phyloP scores from a whole-genome alignment of 202 grass and related monocot genomes.

The Schoenoplectus tabernaemontani region DNA sequence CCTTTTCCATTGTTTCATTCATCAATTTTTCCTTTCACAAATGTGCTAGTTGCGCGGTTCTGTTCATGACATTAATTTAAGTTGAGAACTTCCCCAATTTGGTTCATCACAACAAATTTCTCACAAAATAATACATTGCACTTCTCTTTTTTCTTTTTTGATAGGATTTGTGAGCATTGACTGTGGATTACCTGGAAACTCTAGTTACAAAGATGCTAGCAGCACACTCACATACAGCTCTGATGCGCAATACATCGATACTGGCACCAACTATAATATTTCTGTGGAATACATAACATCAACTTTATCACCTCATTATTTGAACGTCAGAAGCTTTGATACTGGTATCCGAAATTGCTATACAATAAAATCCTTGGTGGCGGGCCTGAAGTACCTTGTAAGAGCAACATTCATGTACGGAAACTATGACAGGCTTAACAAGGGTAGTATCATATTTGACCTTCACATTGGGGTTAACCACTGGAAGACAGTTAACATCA shows the following conservation, averaged over 20 bases:
- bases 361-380: constrained; percentile 28
- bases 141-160: not conserved
- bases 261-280: constrained; percentile 31
- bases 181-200: constrained; percentile 26
- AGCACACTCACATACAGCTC: constrained; percentile 26
- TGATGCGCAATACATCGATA: constrained; percentile 31
- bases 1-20: not conserved
- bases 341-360: constrained; percentile 38
- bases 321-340: constrained; percentile 36
- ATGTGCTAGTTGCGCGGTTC: not conserved
- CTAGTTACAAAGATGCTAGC: constrained; percentile 26
- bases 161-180: constrained; percentile 56
- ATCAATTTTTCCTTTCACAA: not conserved
- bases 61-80: not conserved
- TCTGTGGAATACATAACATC: constrained; percentile 9
- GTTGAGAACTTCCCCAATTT: not conserved
- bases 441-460: constrained; percentile 37
- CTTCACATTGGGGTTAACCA: constrained; percentile 45
- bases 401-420: constrained; percentile 45
- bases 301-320: not conserved
- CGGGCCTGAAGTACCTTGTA: constrained; percentile 27
- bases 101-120: not conserved
- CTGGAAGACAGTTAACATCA: constrained; percentile 48
- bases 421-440: constrained; percentile 38
- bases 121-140: not conserved